Conservation (phyloP, 768 basidiomycete genomes). For the Phanerodontia chrysosporium region DNA sequence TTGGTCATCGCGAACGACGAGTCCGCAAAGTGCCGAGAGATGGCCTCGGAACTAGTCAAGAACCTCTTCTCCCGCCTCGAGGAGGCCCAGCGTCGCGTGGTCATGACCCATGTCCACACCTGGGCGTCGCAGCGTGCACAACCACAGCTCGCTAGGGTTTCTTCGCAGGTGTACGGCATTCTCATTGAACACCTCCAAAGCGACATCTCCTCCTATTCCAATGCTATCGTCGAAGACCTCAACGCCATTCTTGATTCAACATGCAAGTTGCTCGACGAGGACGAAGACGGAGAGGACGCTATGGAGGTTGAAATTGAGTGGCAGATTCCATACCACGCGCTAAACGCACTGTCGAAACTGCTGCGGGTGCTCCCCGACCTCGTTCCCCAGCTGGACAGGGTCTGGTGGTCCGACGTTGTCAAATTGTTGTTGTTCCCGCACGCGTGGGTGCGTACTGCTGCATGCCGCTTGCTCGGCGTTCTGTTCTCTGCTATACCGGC, state of each 20-base stretch:
- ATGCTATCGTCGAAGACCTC: constrained; percentile 54
- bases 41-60: constrained; percentile 83
- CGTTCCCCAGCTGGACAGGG: constrained; percentile 38
- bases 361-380: constrained; percentile 52
- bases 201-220: constrained; percentile 41
- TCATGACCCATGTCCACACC: constrained; percentile 68
- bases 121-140: constrained; percentile 72
- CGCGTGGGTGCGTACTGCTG: constrained; percentile 85
- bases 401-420: constrained; percentile 63
- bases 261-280: constrained; percentile 34
- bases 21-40: constrained; percentile 82
- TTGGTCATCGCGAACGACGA: constrained; percentile 95
- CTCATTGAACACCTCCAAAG: constrained; percentile 63
- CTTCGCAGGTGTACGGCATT: constrained; percentile 80
- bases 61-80: constrained; percentile 67
- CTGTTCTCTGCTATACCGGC: constrained; percentile 56
- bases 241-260: constrained; percentile 43
- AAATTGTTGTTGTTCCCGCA: constrained; percentile 83
- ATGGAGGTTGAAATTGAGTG: constrained; percentile 56
- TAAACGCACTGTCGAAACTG: constrained; percentile 63
- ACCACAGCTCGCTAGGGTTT: constrained; percentile 61
- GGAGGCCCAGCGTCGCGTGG: constrained; percentile 45
- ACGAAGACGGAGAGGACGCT: constrained; percentile 30
- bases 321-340: constrained; percentile 78
- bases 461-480: constrained; percentile 70